phyloP scores from a whole-genome alignment of 257 asterid genomes.

The Nemophila menziesii region DNA sequence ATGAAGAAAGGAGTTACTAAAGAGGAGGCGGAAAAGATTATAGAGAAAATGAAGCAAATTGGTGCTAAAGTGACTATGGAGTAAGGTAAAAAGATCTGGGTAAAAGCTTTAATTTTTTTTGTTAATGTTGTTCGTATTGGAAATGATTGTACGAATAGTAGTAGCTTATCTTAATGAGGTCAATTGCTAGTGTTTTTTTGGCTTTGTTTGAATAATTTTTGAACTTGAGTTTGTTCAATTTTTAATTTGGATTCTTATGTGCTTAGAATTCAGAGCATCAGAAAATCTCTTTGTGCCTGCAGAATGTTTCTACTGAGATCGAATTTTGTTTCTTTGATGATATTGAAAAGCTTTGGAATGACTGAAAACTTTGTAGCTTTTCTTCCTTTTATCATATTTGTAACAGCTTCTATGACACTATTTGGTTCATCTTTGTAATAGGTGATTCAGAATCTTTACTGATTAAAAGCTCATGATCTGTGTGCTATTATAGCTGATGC shows the following conservation, averaged over 20 bases:
- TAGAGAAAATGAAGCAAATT: conserved; percentile 65
- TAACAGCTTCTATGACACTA: neutral
- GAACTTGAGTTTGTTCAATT: too few species aligned
- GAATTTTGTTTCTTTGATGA: neutral
- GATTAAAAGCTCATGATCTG: too few species aligned
- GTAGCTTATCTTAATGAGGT: neutral
- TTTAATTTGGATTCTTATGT: too few species aligned
- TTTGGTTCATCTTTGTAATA: neutral
- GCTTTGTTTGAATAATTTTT: too few species aligned
- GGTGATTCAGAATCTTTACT: neutral
- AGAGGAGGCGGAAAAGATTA: conserved; percentile 83
- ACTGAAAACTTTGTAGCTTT: conserved; percentile 1
- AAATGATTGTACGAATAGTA: neutral
- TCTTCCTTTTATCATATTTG: neutral
- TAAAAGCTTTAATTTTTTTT: neutral
- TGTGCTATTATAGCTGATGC: too few species aligned
- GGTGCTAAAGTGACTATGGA: conserved; percentile 82
- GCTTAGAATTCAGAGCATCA: neutral
- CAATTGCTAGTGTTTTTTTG: too few species aligned
- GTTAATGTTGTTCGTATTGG: neutral
- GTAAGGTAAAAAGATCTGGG: conserved; percentile 38
- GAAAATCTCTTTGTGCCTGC: neutral
- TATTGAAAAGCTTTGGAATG: neutral
- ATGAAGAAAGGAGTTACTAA: conserved; percentile 90
- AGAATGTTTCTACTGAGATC: conserved; percentile 1